Conservation (phyloP, 306 rosid genomes). For the Prunus mira region DNA sequence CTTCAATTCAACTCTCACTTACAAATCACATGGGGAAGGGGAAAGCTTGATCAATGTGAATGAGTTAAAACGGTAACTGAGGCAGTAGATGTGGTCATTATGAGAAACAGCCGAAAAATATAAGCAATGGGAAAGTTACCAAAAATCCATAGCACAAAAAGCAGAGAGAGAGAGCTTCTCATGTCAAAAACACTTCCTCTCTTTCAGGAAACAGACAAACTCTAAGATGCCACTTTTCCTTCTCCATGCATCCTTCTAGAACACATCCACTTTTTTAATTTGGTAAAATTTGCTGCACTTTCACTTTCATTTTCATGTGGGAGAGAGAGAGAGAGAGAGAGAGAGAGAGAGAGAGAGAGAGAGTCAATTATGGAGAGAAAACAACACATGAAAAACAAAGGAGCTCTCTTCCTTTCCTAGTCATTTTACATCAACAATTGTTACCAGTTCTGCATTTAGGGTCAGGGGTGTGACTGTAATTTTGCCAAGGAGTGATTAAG, state of each 20-base stretch:
- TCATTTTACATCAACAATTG: constrained; percentile 35
- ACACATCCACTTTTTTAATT: constrained; percentile 31
- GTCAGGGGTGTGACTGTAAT: not conserved
- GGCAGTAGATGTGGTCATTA: constrained; percentile 31
- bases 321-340: not conserved
- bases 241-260: constrained; percentile 43
- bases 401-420: constrained; percentile 32
- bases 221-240: constrained; percentile 72
- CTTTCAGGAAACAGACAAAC: constrained; percentile 71
- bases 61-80: constrained; percentile 31
- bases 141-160: constrained; percentile 53
- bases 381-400: constrained; percentile 60
- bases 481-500: not conserved
- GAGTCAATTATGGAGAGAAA: constrained; percentile 72
- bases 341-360: not conserved
- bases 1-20: constrained; percentile 27
- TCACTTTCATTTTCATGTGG: constrained; percentile 47
- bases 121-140: constrained; percentile 36
- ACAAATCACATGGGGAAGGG: constrained; percentile 40
- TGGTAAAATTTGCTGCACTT: constrained; percentile 50
- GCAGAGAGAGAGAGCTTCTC: constrained; percentile 36
- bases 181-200: constrained; percentile 45
- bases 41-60: constrained; percentile 8
- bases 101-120: constrained; percentile 26
- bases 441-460: not conserved